Conservation (phyloP, 768 basidiomycete species). For the Pleurotus giganteus region DNA sequence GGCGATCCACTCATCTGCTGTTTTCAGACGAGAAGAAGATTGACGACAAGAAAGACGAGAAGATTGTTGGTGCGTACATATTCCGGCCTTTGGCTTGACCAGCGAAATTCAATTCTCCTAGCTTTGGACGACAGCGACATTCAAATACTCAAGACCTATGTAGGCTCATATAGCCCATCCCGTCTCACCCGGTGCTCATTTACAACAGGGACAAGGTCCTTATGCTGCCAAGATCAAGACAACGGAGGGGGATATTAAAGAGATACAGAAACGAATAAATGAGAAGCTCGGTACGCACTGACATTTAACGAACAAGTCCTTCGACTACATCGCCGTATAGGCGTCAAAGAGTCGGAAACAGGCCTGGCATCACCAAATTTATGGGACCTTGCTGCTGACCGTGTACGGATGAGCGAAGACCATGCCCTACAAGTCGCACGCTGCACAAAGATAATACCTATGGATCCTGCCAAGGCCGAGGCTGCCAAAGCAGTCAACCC, state of each 20-base stretch:
- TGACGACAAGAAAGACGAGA: slow-evolving; percentile 89
- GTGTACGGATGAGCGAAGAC: slow-evolving; percentile 86
- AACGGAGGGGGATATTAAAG: slow-evolving; percentile 89
- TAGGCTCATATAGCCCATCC: slow-evolving; percentile 31
- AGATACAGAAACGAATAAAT: slow-evolving; percentile 95
- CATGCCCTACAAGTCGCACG: slow-evolving; percentile 96
- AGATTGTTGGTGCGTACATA: slow-evolving; percentile 73
- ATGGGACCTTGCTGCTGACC: slow-evolving; percentile 95
- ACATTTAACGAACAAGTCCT: neutral
- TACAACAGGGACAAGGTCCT: slow-evolving; percentile 89
- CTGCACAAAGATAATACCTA: slow-evolving; percentile 96
- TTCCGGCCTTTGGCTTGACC: neutral
- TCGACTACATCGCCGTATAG: slow-evolving; percentile 28
- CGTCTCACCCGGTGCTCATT: slow-evolving; percentile 5
- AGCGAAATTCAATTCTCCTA: slow-evolving; percentile 27
- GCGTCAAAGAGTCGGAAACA: slow-evolving; percentile 98
- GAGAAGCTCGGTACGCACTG: slow-evolving; percentile 82
- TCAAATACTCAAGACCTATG: slow-evolving; percentile 98
- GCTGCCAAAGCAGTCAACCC: slow-evolving; percentile 79
- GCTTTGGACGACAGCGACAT: slow-evolving; percentile 98
- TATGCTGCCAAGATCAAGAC: slow-evolving; percentile 88
- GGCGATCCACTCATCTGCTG: neutral
- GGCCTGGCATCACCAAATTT: slow-evolving; percentile 95
- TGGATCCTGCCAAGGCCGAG: slow-evolving; percentile 74
- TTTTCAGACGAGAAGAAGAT: slow-evolving; percentile 75